Conservation (phyloP, 1,284 basidiomycete species). For the Pseudozyma tsukubaensis region DNA sequence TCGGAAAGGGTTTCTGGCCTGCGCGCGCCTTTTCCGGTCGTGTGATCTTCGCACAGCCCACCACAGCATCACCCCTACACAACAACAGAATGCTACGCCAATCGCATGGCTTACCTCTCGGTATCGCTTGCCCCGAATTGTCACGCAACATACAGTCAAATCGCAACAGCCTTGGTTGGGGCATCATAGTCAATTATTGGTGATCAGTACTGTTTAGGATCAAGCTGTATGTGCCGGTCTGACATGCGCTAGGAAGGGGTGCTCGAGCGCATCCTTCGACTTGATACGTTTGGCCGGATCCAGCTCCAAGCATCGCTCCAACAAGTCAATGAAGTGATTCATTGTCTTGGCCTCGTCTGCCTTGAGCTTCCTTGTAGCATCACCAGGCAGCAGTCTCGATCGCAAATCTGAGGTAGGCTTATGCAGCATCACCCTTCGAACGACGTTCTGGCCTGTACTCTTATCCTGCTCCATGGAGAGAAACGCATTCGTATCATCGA, state of each 20-base stretch:
- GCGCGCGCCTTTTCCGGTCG: neutral
- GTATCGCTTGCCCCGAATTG: too few relatives aligned
- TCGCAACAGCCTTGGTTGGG: too few relatives aligned
- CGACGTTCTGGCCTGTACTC: slow-evolving; percentile 74
- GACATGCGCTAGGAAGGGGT: slow-evolving; percentile 76
- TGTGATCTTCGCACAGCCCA: neutral
- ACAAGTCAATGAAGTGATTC: slow-evolving; percentile 85
- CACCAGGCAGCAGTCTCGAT: slow-evolving; percentile 82
- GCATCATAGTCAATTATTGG: too few relatives aligned
- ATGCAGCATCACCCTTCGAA: slow-evolving; percentile 84
- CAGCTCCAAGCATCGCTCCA: slow-evolving; percentile 91
- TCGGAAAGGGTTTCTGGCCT: neutral
- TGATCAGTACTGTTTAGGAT: too few relatives aligned
- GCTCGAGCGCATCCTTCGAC: slow-evolving; percentile 85
- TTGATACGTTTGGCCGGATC: slow-evolving; percentile 87
- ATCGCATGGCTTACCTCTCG: too few relatives aligned
- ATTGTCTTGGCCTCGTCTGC: slow-evolving; percentile 88
- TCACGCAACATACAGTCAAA: too few relatives aligned
- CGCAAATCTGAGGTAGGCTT: slow-evolving; percentile 85
- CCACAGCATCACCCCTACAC: too few relatives aligned
- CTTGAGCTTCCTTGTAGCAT: slow-evolving; percentile 78
- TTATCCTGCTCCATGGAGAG: slow-evolving; percentile 59
- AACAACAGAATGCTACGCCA: too few relatives aligned
- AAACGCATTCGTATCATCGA: slow-evolving; percentile 81
- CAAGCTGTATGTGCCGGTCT: neutral